Base-by-base conservation (phyloP, 1,284 basidiomycete species). In the Cutaneotrichosporon sp. region DNA sequence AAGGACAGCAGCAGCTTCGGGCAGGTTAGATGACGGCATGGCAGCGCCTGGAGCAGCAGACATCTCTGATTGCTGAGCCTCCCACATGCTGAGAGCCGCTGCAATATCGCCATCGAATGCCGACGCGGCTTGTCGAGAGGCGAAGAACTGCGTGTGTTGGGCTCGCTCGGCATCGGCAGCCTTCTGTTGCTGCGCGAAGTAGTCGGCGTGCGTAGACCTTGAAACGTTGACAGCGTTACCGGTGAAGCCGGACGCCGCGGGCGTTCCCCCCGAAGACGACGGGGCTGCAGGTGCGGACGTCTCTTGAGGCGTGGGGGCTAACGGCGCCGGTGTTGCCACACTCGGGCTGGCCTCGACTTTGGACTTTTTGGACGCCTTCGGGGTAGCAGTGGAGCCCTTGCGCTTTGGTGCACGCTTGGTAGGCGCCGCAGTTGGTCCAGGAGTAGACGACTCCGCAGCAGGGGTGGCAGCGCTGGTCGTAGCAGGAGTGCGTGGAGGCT, bases 131-230 rank as follows among this genome's bases (percentile, higher is more conserved):
- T 59, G 46, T 5, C 57, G 53, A 2, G 50, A 20, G 2, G 50
- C 44, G 27, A 59, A 59, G 48, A 59, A 59, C 26, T 45, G 39
- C 2, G 50, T 25, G 17, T 48, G 19, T 25, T 50, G 47, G 4
- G 51, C 53, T 14, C 53, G 50, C 27, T 52, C 57, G 9, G 31
- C 45, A 27, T 49, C 53, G n/a, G 45, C 45, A 4, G 51, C 46
- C 33, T 59, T 59, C n/a, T 49, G 46, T 46, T 59, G 57, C 25
- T 52, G 51, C 10, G 57, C 57, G 34, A 59, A 59, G 53, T 59
- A 59, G 45, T 59, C 57, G 29, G 53, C 53, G 22, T 59, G 57
- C 11, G 48, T 43, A 1, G 57, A 24, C 6, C 57, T 49, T 1
- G 57, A 48, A 7, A 59, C 51, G 25, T 38, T 47, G 19, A 49